Percentiles rank a stretch among this genome's conserved stretches.
phyloP scores from a whole-genome alignment of 1,284 basidiomycete genomes.

The Marasmius tenuissimus region DNA sequence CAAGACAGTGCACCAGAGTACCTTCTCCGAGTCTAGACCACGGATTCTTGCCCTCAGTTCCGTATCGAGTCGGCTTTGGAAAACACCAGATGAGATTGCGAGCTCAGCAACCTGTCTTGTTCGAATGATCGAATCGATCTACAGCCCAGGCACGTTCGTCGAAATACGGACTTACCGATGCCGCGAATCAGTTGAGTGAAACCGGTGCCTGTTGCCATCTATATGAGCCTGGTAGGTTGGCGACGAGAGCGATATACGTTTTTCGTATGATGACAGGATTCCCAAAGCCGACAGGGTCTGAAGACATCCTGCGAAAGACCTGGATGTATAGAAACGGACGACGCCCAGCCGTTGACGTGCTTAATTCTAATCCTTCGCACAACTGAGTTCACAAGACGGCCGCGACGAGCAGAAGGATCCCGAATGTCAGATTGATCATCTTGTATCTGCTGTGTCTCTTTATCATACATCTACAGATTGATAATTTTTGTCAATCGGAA shows the following conservation, averaged over 20 bases:
- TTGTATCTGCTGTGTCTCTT: slow-evolving; percentile 79
- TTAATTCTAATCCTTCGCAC: slow-evolving; percentile 54
- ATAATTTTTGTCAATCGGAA: not conserved
- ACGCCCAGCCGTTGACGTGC: slow-evolving; percentile 76
- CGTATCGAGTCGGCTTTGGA: slow-evolving; percentile 66
- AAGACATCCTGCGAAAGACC: slow-evolving; percentile 5
- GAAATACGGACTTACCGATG: slow-evolving; percentile 44
- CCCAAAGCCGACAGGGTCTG: slow-evolving; percentile 72
- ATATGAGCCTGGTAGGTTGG: slow-evolving; percentile 60
- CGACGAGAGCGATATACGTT: slow-evolving; percentile 74
- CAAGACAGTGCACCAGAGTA: slow-evolving; percentile 17
- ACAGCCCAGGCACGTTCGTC: not conserved
- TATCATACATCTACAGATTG: slow-evolving; percentile 57
- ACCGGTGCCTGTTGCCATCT: slow-evolving; percentile 78
- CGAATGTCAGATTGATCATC: slow-evolving; percentile 66
- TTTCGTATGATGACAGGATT: slow-evolving; percentile 84
- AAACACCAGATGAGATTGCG: slow-evolving; percentile 73
- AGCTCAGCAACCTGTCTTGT: slow-evolving; percentile 83
- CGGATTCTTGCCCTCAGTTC: slow-evolving; percentile 66
- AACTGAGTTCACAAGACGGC: slow-evolving; percentile 57
- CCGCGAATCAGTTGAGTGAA: slow-evolving; percentile 80
- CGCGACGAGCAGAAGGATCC: slow-evolving; percentile 67
- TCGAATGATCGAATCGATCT: not conserved
- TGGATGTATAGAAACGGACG: slow-evolving; percentile 37
- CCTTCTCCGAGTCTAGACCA: slow-evolving; percentile 58